These are phyloP conservation scores for Mentha longifolia DNA, from an alignment of 257 asterid species.

Conservation along the genomic window DNA sequence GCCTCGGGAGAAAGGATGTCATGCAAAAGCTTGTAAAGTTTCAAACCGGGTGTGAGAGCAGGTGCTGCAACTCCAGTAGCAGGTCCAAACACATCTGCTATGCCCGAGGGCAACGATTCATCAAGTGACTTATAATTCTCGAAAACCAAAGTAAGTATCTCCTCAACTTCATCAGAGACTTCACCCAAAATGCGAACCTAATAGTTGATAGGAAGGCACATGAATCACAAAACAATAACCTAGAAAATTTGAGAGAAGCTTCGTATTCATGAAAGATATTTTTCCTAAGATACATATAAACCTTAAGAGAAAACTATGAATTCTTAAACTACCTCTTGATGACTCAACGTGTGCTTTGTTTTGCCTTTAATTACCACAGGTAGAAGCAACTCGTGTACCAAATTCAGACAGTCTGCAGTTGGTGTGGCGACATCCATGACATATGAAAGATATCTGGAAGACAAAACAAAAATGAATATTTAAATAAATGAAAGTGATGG, in stretches of 20 bases:
- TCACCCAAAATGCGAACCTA: conserved; percentile 89
- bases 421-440: conserved; percentile 99
- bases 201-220: conserved; percentile 23
- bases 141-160: conserved; percentile 63
- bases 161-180: conserved; percentile 75
- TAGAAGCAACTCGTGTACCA: conserved; percentile 78
- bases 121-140: conserved; percentile 88
- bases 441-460: conserved; percentile 80
- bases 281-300: background rate
- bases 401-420: conserved; percentile 79
- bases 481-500: background rate
- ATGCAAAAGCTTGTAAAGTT: conserved; percentile 73
- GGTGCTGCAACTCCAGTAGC: conserved; percentile 75
- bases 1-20: conserved; percentile 78
- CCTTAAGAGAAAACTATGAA: background rate
- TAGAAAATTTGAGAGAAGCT: conserved; percentile 2
- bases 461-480: conserved; percentile 9
- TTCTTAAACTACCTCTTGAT: conserved; percentile 78
- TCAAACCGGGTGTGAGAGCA: conserved; percentile 76
- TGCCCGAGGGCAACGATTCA: conserved; percentile 71
- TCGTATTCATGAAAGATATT: background rate
- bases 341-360: conserved; percentile 68
- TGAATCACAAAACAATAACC: background rate
- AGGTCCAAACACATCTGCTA: conserved; percentile 63
- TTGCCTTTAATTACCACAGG: conserved; percentile 77